Conservation (phyloP, 805 yeast genomes). For the Teunomyces stri region DNA sequence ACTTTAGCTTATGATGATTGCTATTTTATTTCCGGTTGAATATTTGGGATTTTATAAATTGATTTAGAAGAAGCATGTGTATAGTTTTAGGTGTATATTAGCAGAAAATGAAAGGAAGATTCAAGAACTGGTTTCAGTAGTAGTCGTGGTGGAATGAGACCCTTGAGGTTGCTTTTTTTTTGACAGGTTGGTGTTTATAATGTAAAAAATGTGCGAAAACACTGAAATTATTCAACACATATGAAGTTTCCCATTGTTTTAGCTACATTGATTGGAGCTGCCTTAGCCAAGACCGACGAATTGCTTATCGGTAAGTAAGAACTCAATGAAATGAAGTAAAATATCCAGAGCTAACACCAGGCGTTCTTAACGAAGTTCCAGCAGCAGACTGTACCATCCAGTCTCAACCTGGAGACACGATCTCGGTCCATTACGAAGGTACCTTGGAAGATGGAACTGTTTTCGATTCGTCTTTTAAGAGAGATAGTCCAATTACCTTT, state of each 20-base stretch:
- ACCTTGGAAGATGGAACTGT: conserved; percentile 60
- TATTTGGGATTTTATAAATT: conserved; percentile 4
- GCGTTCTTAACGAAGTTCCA: conserved; percentile 40
- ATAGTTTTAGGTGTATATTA: conserved; percentile 4
- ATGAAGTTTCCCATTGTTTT: conserved; percentile 2
- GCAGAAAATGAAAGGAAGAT: neutral
- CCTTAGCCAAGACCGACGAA: conserved; percentile 10
- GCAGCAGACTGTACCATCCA: conserved; percentile 52
- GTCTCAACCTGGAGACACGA: conserved; percentile 63
- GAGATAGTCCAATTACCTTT: conserved; percentile 70
- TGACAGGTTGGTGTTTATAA: too few species aligned
- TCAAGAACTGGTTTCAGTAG: neutral
- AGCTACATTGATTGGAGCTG: conserved; percentile 1
- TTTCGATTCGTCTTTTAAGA: conserved; percentile 69
- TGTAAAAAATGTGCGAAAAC: neutral
- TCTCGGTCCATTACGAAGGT: conserved; percentile 81
- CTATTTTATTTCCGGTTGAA: conserved; percentile 6
- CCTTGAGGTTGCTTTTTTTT: neutral
- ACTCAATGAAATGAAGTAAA: neutral
- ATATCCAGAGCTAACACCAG: neutral
- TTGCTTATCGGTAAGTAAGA: conserved; percentile 26
- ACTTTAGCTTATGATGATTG: conserved; percentile 6
- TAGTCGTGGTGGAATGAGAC: neutral
- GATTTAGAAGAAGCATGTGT: conserved; percentile 3
- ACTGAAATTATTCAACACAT: neutral